Base-by-base conservation (phyloP, 164 flowering plant genomes). In the Warburgia ugandensis region DNA sequence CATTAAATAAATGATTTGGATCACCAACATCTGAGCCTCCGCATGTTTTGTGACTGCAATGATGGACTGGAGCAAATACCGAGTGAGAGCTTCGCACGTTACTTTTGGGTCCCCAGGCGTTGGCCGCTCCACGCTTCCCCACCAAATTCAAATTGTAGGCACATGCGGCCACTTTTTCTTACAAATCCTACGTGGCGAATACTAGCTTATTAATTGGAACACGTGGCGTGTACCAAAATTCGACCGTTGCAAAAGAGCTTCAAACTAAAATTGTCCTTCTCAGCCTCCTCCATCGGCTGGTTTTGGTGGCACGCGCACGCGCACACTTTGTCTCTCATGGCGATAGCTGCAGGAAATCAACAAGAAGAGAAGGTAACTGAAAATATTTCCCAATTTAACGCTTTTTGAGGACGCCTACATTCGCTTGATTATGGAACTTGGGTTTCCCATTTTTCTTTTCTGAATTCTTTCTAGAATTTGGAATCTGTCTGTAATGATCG, bases 331-430 rank as follows among this genome's bases (percentile, higher is more conserved):
- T 62, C 54, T 29, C 49, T 28, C 52, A 80, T 78, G 86, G 81
- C 78, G 70, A 70, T 76, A 37, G 73, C 73, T 28, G 50, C 84
- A 26, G 94, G 79, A 50, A 57, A 54, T 40, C 74, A 67, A 32
- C 53, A 67, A 23, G 72, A 63, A 36, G 77, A 73, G 52, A 79
- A 79, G 83, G 94, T 81, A 58, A 65, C 29, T 2, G 30, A 36
- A 29, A 0, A 10, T 16, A 29, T 1, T 38, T 7, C 1, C 16
- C 9, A 29, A 6, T 9, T 33, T 5, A n/a, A n/a, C n/a, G n/a
- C n/a, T n/a, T n/a, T n/a, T 45, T 9, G n/a, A 8, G 28, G 3
- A 13, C 12, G 21, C 21, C 51, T 12, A n/a, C 5, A 36, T 8
- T 8, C 16, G 29, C 19, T 23, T 29, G 2, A 3, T 47, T 3